A percentile compares a stretch with the other conserved stretches of the same genome.
phyloP scores from a whole-genome alignment of 768 basidiomycete species.

The Hirschioporus abietinus region DNA sequence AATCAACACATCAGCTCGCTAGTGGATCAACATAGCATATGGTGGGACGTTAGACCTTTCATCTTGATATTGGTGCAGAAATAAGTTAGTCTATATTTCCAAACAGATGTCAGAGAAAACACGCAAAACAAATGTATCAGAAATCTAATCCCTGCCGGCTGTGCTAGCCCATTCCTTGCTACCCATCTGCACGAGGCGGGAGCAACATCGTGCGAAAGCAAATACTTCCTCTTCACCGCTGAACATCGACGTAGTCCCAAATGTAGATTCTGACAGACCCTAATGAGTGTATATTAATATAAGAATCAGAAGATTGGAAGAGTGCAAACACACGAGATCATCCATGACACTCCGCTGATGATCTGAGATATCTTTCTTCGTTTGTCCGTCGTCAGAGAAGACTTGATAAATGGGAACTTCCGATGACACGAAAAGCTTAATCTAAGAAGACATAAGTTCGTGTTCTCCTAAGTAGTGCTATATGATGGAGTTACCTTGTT shows the following conservation, averaged over 20 bases:
- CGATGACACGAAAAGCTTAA: slow-evolving; percentile 87
- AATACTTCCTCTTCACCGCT: slow-evolving; percentile 96
- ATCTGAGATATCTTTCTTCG: slow-evolving; percentile 50
- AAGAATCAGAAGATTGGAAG: slow-evolving; percentile 7
- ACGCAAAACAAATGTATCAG: background rate
- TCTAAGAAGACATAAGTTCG: slow-evolving; percentile 36
- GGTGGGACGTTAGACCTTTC: background rate
- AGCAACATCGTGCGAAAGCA: slow-evolving; percentile 93
- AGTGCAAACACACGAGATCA: slow-evolving; percentile 63
- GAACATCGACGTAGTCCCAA: slow-evolving; percentile 86
- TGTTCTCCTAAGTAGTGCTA: background rate
- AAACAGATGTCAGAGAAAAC: background rate
- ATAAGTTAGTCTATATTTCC: slow-evolving; percentile 1
- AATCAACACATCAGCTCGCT: background rate
- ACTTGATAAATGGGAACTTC: slow-evolving; percentile 88
- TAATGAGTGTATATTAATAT: slow-evolving; percentile 24
- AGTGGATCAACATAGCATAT: background rate
- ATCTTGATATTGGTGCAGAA: background rate
- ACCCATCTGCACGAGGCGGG: slow-evolving; percentile 83
- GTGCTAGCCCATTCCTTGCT: slow-evolving; percentile 78
- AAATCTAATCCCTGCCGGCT: slow-evolving; percentile 19
- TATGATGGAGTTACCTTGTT: slow-evolving; percentile 51
- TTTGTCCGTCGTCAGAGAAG: slow-evolving; percentile 66
- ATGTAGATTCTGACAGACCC: slow-evolving; percentile 73
- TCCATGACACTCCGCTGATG: slow-evolving; percentile 95